phyloP scores from a whole-genome alignment of 1,284 basidiomycete species.

The Melampsora larici-populina region DNA sequence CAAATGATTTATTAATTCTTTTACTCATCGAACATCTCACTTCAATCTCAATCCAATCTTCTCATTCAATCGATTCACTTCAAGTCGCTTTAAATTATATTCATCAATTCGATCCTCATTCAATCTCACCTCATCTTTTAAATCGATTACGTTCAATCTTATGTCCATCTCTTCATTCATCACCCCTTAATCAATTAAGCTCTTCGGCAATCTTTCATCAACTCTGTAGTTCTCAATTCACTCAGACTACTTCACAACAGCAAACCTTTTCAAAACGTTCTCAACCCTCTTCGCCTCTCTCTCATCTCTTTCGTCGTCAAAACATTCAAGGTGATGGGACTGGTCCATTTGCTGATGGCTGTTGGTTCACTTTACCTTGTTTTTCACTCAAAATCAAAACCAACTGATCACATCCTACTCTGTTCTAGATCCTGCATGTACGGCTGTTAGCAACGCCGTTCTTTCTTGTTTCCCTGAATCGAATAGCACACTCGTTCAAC shows the following conservation, averaged over 20 bases:
- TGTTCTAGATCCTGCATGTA: constrained; percentile 27
- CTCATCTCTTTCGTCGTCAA: constrained; percentile 1
- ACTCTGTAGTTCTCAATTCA: not conserved
- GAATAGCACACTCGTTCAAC: constrained; percentile 15
- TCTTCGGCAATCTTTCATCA: too few relatives aligned
- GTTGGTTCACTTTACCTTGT: not conserved
- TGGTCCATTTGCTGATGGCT: constrained; percentile 33
- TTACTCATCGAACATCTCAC: too few relatives aligned
- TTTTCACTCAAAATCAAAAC: not conserved
- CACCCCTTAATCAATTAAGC: too few relatives aligned
- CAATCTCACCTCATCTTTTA: too few relatives aligned
- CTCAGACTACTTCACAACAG: too few relatives aligned
- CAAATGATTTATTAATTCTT: too few relatives aligned
- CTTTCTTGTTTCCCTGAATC: constrained; percentile 35
- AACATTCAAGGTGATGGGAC: constrained; percentile 22
- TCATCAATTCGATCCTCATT: too few relatives aligned
- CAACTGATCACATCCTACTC: not conserved
- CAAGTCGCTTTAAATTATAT: too few relatives aligned
- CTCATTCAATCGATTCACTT: too few relatives aligned
- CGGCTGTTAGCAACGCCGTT: constrained; percentile 34
- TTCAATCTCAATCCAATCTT: too few relatives aligned
- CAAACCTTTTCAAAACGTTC: constrained; percentile 12
- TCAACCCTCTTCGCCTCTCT: not conserved
- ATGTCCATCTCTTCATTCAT: too few relatives aligned
- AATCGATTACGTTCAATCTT: too few relatives aligned